Percentiles rank a stretch among this genome's conserved stretches.
These are phyloP conservation scores for Aurantiochytrium sp. DNA, from an alignment of 108 stramenopile species.

Conservation along the genomic window DNA sequence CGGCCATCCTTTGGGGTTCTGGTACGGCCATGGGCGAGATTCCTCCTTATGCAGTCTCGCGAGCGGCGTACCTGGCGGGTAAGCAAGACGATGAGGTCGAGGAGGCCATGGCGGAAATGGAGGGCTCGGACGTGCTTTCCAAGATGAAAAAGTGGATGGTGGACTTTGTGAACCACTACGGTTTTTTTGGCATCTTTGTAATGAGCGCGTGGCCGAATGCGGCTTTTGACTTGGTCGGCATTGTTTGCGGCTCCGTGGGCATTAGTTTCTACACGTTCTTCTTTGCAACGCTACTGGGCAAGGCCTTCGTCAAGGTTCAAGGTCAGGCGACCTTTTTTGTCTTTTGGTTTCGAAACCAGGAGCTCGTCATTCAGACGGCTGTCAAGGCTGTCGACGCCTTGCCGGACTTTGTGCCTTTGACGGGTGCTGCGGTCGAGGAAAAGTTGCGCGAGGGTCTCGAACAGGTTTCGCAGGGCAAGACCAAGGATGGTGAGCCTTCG, in stretches of 20 bases:
- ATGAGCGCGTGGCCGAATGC: slow-evolving; percentile 48
- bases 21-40: slow-evolving; percentile 58
- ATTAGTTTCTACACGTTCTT: slow-evolving; percentile 55
- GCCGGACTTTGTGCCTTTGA: slow-evolving; percentile 2
- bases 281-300: slow-evolving; percentile 46
- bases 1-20: slow-evolving; percentile 45
- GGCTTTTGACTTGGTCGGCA: slow-evolving; percentile 54
- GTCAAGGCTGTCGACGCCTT: not conserved
- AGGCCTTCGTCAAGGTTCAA: slow-evolving; percentile 40
- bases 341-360: slow-evolving; percentile 1
- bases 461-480: slow-evolving; percentile 6
- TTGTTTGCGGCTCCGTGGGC: slow-evolving; percentile 44
- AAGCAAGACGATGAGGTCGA: not conserved
- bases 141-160: slow-evolving; percentile 8
- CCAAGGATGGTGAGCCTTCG: slow-evolving; percentile 12
- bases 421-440: not conserved
- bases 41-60: slow-evolving; percentile 49
- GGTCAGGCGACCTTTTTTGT: slow-evolving; percentile 16
- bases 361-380: not conserved
- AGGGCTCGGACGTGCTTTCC: not conserved
- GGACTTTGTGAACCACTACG: slow-evolving; percentile 22
- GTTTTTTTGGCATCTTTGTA: slow-evolving; percentile 45
- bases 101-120: not conserved
- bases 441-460: slow-evolving; percentile 7
- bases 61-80: slow-evolving; percentile 29